Evolutionary conservation across 2,329 filamentous ascomycete species (phyloP).

Genomic region (Aotearoamyces nothofagi): DNA sequence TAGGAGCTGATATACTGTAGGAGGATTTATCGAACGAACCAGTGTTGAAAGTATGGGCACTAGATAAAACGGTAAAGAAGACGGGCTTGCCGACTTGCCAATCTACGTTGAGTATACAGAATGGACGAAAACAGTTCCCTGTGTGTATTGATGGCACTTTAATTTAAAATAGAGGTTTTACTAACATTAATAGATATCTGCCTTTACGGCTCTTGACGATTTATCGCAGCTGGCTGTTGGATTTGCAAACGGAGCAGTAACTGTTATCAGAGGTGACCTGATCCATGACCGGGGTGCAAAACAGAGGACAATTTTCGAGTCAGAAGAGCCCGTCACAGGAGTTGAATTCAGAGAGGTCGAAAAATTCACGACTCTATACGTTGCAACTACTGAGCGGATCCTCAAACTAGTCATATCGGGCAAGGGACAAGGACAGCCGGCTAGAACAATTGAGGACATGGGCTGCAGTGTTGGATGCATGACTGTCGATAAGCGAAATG

Average conservation of each 20-base stretch:
- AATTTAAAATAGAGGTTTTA: background rate
- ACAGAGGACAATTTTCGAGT: slow-evolving; percentile 90
- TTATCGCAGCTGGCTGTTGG: slow-evolving; percentile 87
- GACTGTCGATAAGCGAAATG: slow-evolving; percentile 65
- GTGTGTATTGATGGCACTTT: slow-evolving; percentile 29
- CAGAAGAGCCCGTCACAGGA: slow-evolving; percentile 88
- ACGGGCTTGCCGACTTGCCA: slow-evolving; percentile 78
- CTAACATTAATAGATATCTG: slow-evolving; percentile 48
- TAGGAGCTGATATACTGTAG: slow-evolving; percentile 25
- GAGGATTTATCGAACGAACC: slow-evolving; percentile 85
- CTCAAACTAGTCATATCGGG: slow-evolving; percentile 77
- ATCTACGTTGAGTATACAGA: slow-evolving; percentile 73
- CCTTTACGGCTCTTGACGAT: slow-evolving; percentile 76
- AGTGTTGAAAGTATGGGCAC: slow-evolving; percentile 89
- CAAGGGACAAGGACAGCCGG: slow-evolving; percentile 76
- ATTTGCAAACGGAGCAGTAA: slow-evolving; percentile 90
- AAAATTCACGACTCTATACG: slow-evolving; percentile 63
- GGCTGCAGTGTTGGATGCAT: slow-evolving; percentile 94
- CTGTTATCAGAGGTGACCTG: slow-evolving; percentile 82
- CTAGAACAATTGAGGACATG: slow-evolving; percentile 74
- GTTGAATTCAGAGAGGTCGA: slow-evolving; percentile 56
- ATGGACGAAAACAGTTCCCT: slow-evolving; percentile 86
- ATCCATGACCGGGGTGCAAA: slow-evolving; percentile 91
- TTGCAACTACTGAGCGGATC: slow-evolving; percentile 80
- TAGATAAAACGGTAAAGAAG: slow-evolving; percentile 90